Evolutionary conservation across 129 eudicot species (phyloP).

Genomic region (Flaveria robusta): DNA sequence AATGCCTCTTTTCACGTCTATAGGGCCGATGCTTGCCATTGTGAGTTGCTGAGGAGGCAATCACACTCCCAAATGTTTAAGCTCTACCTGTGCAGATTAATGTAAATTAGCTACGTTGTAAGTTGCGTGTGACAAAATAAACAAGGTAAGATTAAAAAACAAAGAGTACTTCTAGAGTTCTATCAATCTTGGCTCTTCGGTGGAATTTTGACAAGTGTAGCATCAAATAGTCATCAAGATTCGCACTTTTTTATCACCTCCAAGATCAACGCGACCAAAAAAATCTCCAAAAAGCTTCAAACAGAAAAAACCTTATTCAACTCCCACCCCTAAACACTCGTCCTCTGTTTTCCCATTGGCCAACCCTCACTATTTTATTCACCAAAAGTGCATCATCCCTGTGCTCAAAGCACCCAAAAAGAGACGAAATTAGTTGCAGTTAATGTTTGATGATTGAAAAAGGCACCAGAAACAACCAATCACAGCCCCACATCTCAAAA

Average conservation of each 20-base stretch:
- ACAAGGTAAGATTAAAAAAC: no score
- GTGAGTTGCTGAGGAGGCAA: no score
- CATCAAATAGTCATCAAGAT: constrained; percentile 56
- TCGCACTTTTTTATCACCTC: constrained; percentile 53
- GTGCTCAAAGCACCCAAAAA: constrained; percentile 32
- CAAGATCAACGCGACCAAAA: constrained; percentile 52
- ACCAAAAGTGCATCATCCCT: constrained; percentile 22
- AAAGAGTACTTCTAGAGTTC: no score
- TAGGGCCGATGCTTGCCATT: no score
- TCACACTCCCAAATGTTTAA: no score
- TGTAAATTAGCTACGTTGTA: no score
- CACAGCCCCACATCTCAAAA: constrained; percentile 25
- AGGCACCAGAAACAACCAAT: constrained; percentile 28
- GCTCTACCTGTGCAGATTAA: no score
- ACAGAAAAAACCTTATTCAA: constrained; percentile 8
- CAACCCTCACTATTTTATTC: constrained; percentile 25
- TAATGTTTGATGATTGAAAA: constrained; percentile 20
- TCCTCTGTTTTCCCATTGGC: constrained; percentile 43
- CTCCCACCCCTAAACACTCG: not conserved
- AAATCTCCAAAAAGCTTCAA: constrained; percentile 19
- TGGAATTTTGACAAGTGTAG: constrained; percentile 47
- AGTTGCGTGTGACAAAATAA: no score
- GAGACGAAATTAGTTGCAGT: constrained; percentile 21
- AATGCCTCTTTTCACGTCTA: no score
- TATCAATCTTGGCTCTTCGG: not conserved